Conservation (phyloP, 2,329 filamentous ascomycete species). For the Alternaria sp. region DNA sequence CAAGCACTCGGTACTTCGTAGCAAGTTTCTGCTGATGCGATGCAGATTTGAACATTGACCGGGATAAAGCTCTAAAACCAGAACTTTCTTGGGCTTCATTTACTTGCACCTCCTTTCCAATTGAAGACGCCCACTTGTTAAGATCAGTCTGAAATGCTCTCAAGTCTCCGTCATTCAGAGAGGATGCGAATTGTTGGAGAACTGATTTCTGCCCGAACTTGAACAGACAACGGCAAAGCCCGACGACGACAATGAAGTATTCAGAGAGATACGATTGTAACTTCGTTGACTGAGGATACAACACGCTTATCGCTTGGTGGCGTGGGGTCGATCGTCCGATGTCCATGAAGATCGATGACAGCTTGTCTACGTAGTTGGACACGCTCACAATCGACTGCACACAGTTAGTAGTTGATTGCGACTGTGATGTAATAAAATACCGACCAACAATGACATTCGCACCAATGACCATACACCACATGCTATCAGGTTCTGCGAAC, state of each 20-base stretch:
- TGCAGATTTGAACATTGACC: constrained; percentile 18
- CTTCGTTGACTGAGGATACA: constrained; percentile 51
- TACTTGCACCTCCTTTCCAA: too few species aligned
- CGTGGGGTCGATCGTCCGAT: constrained; percentile 52
- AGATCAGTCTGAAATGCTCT: constrained; percentile 48
- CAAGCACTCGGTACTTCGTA: constrained; percentile 42
- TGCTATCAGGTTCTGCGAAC: constrained; percentile 56
- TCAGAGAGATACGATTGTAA: constrained; percentile 50
- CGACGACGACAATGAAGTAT: constrained; percentile 54
- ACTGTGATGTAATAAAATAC: too few species aligned
- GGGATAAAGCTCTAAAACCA: constrained; percentile 30
- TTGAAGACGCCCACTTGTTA: constrained; percentile 45
- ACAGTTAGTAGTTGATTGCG: constrained; percentile 8
- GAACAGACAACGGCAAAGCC: constrained; percentile 50
- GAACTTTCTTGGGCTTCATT: constrained; percentile 43
- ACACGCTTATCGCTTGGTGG: constrained; percentile 50
- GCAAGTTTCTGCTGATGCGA: constrained; percentile 26
- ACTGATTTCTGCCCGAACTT: constrained; percentile 46
- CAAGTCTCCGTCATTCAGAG: constrained; percentile 45
- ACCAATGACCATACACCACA: constrained; percentile 58
- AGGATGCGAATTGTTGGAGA: constrained; percentile 42
- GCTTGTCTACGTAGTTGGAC: constrained; percentile 50
- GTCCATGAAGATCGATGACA: constrained; percentile 53
- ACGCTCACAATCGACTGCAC: constrained; percentile 42
- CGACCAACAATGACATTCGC: constrained; percentile 53